These are phyloP conservation scores for Coemansia sp. DNA, from an alignment of 192 early-diverging fungal species.

Conservation along the genomic window DNA sequence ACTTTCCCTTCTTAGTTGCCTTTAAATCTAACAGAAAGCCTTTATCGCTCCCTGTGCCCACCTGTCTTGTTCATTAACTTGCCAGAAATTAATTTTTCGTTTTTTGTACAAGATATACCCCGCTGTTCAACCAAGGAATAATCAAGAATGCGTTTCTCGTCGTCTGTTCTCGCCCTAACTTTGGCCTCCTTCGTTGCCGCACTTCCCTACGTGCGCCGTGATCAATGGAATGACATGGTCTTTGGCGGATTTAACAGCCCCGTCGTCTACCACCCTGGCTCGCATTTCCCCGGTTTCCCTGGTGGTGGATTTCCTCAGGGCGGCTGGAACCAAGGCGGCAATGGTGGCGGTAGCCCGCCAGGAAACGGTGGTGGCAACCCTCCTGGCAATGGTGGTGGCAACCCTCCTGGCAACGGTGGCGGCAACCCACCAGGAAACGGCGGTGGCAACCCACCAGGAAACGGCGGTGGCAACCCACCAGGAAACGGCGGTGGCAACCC, in stretches of 20 bases:
- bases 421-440: neutral
- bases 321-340: neutral
- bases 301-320: conserved; percentile 10
- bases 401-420: neutral
- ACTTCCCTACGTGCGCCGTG: conserved; percentile 11
- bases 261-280: neutral
- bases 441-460: neutral
- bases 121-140: neutral
- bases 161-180: conserved; percentile 13
- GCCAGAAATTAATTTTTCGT: neutral
- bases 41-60: neutral
- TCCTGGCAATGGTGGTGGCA: neutral
- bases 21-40: conserved; percentile 8
- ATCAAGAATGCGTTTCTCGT: conserved; percentile 34
- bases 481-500: neutral
- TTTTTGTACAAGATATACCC: neutral
- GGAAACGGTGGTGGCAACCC: neutral
- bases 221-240: conserved; percentile 1
- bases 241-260: neutral
- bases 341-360: neutral
- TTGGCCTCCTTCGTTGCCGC: conserved; percentile 23
- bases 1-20: neutral
- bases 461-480: neutral
- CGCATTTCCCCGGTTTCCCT: conserved; percentile 7
- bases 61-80: neutral